Base-by-base conservation (phyloP, 192 early-diverging fungal species). In the Coemansia sp. region DNA sequence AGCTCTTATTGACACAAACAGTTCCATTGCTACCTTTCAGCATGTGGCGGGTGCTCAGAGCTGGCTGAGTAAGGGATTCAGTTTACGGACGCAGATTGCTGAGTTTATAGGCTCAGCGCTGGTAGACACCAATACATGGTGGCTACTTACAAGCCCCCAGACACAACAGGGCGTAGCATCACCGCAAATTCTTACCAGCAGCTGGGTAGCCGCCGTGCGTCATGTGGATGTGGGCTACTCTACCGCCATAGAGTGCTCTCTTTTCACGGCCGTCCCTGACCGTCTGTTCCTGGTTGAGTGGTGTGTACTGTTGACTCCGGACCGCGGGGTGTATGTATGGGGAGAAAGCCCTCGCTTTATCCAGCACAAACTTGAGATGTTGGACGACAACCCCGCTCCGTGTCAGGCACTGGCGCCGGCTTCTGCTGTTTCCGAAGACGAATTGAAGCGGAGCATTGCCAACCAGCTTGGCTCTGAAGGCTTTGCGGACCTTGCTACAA, bases 171-270 rank as follows among this genome's bases (percentile, higher is more conserved):
- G 66, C 14, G 61, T 70, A 22, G 56, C 32, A 33, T 27, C 67
- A 29, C 71, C 63, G 20, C 36, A n/a, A 24, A 65, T 82, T 17
- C 59, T 82, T 17, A 82, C 80, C 24, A 74, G 27, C 51, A 68
- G 57, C 71, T 74, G 71, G 75, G 63, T 31, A 5, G 54, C 68
- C 4, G 80, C 72, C 29, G 75, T 78, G 54, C 80, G 80, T 22
- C 80, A 82, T 14, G 61, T 30, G 3, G 80, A 82, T 32, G 75
- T 82, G n/a, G 80, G 80, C 23, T 82, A 82, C 54, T 66, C 64
- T 7, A 54, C 63, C 17, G 80, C 74, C 7, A 29, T 71, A 25
- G 59, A 68, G 42, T 82, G 75, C 27, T 32, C 57, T 17, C 80
- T 68, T 22, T 70, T 68, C 5, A 64, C 68, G 1, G 17, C 71